Evolutionary conservation across 1,139 yeast genomes (phyloP), one percentile per base, ranked within the genome.

Genomic region (Hyphopichia wangnamkhiaoensis): DNA sequence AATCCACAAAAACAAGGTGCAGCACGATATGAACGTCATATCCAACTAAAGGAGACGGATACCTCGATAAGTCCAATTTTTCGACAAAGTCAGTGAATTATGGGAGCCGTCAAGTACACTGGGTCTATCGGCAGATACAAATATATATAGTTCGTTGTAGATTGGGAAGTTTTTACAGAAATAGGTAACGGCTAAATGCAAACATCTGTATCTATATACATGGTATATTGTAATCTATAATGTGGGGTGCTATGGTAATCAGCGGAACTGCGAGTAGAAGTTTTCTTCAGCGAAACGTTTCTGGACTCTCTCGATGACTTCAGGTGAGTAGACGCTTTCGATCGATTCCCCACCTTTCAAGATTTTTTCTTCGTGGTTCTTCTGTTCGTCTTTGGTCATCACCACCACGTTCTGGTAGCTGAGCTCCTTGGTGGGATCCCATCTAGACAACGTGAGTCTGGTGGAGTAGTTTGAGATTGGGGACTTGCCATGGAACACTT

Each of bases 401-500:
- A 93, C 73, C 12, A 93, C 94, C 34, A 89, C 80, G 58, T 93
- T 93, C 49, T 84, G 91, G 45, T 75, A 60, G 20, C 82, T 72
- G 26, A 82, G 59, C 33, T 69, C 74, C 46, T 77, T 68, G 1
- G 59, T 52, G 3, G 90, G 89, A 47, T 82, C 84, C 98, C 98
- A 93, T 55, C 85, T 72, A 1, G 95, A 81, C 38, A 93, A 71
- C 1, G 91, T 79, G 43, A 91, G 68, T 50, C 90, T 79, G 1
- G 95, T 85, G 12, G 91, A 82, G 54, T 74, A 87, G 21, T 91
- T 88, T n/a, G 95, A 83, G 17, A 93, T 76, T 17, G 93, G 94
- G 0, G 96, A 85, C 58, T 89, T 89, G 8, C 98, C 98, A 44
- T 94, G 79, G 70, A 82, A 93, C 2, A 93, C 83, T 61, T 93